Evolutionary conservation across 1,139 yeast genomes (phyloP).

Genomic region (Taphrina flavorubra): DNA sequence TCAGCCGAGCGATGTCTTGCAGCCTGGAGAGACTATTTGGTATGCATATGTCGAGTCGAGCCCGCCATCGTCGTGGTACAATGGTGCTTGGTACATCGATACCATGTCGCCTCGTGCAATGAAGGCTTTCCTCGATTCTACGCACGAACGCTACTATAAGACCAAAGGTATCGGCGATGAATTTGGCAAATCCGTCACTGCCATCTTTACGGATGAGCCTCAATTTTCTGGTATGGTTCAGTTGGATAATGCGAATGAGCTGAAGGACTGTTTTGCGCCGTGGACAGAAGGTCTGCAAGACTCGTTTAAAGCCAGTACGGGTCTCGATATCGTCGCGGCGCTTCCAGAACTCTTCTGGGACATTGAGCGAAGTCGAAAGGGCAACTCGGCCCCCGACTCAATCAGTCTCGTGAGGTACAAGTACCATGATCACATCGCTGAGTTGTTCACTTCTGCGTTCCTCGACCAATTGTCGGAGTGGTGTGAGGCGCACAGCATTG

Average conservation of each 20-base stretch:
- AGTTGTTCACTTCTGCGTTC: constrained; percentile 29
- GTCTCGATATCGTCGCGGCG: constrained; percentile 19
- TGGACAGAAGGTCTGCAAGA: constrained; percentile 30
- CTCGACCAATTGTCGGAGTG: constrained; percentile 29
- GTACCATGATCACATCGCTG: constrained; percentile 27
- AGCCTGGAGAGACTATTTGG: constrained; percentile 33
- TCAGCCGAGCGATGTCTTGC: constrained; percentile 6
- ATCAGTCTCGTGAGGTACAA: constrained; percentile 31
- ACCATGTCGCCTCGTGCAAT: constrained; percentile 31
- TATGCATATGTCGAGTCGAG: constrained; percentile 37
- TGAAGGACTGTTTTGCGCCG: constrained; percentile 31
- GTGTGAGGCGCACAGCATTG: constrained; percentile 31
- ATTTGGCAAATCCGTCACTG: constrained; percentile 37
- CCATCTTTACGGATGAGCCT: constrained; percentile 38
- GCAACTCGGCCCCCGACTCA: background rate
- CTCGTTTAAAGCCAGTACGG: constrained; percentile 9
- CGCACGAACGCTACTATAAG: constrained; percentile 23
- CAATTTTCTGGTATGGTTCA: constrained; percentile 33
- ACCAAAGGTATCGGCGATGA: constrained; percentile 16
- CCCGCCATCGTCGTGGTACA: constrained; percentile 31
- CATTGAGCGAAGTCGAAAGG: background rate
- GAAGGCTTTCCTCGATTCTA: constrained; percentile 22
- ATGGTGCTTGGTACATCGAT: constrained; percentile 37
- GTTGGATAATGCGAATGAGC: constrained; percentile 12
- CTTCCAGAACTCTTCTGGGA: constrained; percentile 40